Conservation (phyloP, 352 stramenopile species). For the Elongisporangium anandrum region DNA sequence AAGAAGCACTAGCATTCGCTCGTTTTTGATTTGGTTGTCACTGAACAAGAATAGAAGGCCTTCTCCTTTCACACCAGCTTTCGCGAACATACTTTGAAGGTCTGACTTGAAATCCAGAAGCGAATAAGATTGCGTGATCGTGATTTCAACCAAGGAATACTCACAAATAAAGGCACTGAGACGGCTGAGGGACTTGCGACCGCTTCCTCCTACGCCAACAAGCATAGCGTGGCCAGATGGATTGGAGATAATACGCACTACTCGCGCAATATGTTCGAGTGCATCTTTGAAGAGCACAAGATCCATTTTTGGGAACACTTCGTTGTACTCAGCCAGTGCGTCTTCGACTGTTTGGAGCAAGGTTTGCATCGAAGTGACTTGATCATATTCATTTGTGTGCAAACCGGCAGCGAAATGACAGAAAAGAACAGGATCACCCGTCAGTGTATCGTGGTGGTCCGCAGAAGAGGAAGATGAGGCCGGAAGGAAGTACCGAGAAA, state of each 20-base stretch:
- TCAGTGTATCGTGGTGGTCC: constrained; percentile 9
- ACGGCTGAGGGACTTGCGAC: constrained; percentile 91
- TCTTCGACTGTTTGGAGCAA: constrained; percentile 82
- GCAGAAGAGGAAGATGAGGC: constrained; percentile 21
- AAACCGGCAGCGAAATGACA: constrained; percentile 90
- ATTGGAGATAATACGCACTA: constrained; percentile 94
- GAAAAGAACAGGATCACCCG: constrained; percentile 89
- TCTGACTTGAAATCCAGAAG: constrained; percentile 94
- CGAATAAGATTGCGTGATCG: constrained; percentile 88
- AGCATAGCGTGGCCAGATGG: constrained; percentile 92
- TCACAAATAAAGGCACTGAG: constrained; percentile 91
- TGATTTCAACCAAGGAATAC: constrained; percentile 86
- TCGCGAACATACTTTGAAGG: constrained; percentile 87
- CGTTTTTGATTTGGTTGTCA: constrained; percentile 93
- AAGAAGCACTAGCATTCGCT: constrained; percentile 93
- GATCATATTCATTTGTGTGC: constrained; percentile 90
- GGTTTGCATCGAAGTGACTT: constrained; percentile 68
- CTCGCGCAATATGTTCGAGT: constrained; percentile 92
- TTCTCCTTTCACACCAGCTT: constrained; percentile 91
- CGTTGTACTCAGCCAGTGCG: constrained; percentile 92
- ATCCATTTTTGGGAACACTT: constrained; percentile 91
- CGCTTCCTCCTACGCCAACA: constrained; percentile 91
- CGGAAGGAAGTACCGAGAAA: constrained; percentile 85
- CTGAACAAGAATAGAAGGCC: constrained; percentile 90
- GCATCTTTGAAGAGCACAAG: constrained; percentile 96